Evolutionary conservation across 371 early-diverging fungal genomes (phyloP).

Genomic region (Mortierella sp.): DNA sequence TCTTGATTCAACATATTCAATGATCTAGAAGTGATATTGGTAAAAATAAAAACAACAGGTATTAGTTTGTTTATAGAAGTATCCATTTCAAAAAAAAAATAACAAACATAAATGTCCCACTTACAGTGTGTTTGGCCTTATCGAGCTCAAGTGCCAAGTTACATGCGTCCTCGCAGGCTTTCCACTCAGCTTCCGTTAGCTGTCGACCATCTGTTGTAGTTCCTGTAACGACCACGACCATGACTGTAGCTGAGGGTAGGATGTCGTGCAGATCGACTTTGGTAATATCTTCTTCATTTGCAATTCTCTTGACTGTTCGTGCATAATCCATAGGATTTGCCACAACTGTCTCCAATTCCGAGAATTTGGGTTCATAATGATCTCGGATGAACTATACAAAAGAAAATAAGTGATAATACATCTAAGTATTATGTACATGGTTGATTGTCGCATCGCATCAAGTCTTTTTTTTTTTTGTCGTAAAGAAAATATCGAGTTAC

Average conservation of each 20-base stretch:
- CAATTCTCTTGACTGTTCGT: constrained; percentile 88
- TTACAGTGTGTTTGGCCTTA: constrained; percentile 71
- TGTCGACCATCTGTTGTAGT: constrained; percentile 84
- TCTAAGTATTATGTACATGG: neutral
- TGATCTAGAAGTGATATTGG: constrained; percentile 63
- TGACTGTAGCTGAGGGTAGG: constrained; percentile 87
- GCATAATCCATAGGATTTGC: constrained; percentile 92
- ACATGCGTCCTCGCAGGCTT: constrained; percentile 83
- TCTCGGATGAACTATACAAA: constrained; percentile 84
- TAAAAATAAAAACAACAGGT: neutral
- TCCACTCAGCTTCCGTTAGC: constrained; percentile 72
- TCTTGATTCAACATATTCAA: constrained; percentile 92
- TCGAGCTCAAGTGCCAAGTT: constrained; percentile 85
- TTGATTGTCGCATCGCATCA: no score
- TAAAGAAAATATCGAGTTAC: constrained; percentile 55
- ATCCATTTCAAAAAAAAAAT: neutral
- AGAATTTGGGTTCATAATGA: constrained; percentile 89
- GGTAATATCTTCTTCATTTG: constrained; percentile 76
- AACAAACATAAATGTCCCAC: neutral
- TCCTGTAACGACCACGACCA: constrained; percentile 95
- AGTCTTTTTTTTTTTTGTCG: neutral
- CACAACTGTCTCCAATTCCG: constrained; percentile 92
- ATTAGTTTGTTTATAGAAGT: no score
- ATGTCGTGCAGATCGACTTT: constrained; percentile 81
- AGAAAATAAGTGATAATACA: no score